A percentile compares a stretch with the other conserved stretches of the same genome.
Conservation (phyloP, 768 basidiomycete genomes). For the Agaricus sinodeliciosus region DNA sequence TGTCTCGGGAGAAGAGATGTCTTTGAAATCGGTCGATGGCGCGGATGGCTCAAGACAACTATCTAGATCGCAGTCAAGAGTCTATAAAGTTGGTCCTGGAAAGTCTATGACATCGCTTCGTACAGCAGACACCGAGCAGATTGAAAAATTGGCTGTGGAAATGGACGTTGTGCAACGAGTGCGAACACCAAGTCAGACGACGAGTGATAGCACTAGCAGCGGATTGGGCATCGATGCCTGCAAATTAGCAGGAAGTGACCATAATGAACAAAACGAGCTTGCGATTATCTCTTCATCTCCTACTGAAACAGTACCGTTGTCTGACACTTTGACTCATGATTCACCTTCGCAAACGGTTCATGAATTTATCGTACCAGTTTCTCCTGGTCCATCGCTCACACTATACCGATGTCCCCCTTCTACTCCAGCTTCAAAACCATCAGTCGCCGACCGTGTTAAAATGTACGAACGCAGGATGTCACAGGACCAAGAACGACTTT, state of each 20-base stretch:
- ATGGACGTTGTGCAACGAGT: slow-evolving; percentile 66
- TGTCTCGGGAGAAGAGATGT: slow-evolving; percentile 10
- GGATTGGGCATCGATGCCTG: slow-evolving; percentile 24
- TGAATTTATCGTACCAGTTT: not conserved
- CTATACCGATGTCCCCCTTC: not conserved
- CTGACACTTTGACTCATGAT: not conserved
- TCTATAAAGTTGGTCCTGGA: slow-evolving; percentile 22
- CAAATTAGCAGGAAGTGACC: slow-evolving; percentile 7
- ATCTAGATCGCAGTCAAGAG: not conserved
- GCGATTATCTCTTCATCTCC: slow-evolving; percentile 24
- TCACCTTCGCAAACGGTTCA: not conserved
- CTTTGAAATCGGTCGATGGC: slow-evolving; percentile 13
- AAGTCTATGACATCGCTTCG: slow-evolving; percentile 50
- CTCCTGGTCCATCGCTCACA: slow-evolving; percentile 3
- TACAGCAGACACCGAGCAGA: slow-evolving; percentile 64
- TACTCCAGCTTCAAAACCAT: slow-evolving; percentile 18
- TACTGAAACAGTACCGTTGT: slow-evolving; percentile 19
- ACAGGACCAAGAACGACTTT: slow-evolving; percentile 31
- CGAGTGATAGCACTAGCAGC: slow-evolving; percentile 23
- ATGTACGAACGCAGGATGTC: slow-evolving; percentile 56
- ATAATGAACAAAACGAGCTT: slow-evolving; percentile 12
- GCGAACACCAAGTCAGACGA: slow-evolving; percentile 24
- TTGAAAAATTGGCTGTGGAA: slow-evolving; percentile 57
- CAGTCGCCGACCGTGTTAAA: slow-evolving; percentile 46
- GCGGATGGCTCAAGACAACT: slow-evolving; percentile 10